Evolutionary conservation across 257 asterid genomes (phyloP).

Genomic region (Solanum appendiculatum): DNA sequence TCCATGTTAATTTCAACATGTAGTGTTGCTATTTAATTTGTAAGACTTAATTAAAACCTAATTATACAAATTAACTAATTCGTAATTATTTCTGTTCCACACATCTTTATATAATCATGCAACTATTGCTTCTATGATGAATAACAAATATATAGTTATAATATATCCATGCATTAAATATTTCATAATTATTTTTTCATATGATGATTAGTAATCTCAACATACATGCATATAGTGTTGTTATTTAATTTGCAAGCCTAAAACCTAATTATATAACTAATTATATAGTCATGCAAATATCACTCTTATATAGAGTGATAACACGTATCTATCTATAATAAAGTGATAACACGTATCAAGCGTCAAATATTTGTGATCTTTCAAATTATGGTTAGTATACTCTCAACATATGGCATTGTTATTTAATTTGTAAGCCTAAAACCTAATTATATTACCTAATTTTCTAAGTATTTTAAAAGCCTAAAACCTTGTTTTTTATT

Average conservation of each 20-base stretch:
- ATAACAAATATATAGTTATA: neutral
- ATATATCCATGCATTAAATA: neutral
- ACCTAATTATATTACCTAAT: no score
- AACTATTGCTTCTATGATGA: neutral
- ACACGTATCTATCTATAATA: neutral
- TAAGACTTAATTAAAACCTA: neutral
- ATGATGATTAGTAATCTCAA: neutral
- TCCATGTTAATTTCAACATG: constrained; percentile 2
- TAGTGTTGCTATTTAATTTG: neutral
- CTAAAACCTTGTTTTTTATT: neutral
- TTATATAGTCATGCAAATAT: neutral
- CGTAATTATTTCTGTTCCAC: neutral
- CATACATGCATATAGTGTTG: neutral
- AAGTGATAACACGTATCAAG: neutral
- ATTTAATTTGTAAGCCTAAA: no score
- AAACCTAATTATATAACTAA: neutral
- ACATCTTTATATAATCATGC: neutral
- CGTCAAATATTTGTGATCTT: neutral
- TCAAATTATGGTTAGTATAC: no score
- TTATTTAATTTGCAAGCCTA: neutral
- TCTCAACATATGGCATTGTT: no score
- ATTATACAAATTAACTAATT: neutral
- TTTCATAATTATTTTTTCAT: neutral
- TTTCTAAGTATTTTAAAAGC: no score
- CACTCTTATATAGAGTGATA: neutral